Conservation (phyloP, 202 grass and related monocot species). For the Cymbopogon flexuosus region DNA sequence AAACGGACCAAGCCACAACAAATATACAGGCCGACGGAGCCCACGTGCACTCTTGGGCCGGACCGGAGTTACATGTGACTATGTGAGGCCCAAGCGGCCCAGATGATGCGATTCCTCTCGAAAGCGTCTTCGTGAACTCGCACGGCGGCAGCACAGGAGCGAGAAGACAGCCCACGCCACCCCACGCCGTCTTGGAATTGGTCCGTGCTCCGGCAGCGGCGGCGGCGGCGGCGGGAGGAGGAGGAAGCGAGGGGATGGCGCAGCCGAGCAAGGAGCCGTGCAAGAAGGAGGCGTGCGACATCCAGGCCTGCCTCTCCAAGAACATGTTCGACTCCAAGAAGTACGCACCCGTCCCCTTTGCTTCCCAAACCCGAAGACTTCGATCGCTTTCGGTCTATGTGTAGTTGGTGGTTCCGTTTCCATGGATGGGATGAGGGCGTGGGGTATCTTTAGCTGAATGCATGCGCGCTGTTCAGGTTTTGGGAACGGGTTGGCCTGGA, state of each 20-base stretch:
- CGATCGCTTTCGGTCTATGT: background rate
- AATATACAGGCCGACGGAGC: background rate
- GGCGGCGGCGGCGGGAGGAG: background rate
- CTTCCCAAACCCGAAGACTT: background rate
- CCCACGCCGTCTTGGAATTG: background rate
- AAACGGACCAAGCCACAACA: background rate
- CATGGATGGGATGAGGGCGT: background rate
- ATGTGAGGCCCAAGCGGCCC: background rate
- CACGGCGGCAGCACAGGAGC: background rate
- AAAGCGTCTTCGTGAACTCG: background rate
- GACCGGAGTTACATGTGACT: too few species aligned
- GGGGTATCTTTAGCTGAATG: background rate
- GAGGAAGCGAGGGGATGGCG: constrained; percentile 34
- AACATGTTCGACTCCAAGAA: constrained; percentile 78
- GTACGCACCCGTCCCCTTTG: constrained; percentile 13
- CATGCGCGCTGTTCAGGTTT: background rate
- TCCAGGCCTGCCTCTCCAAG: constrained; percentile 90
- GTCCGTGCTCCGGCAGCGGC: background rate
- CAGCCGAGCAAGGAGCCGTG: constrained; percentile 82
- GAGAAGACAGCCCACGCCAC: background rate
- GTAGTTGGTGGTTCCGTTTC: background rate
- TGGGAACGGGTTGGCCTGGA: background rate
- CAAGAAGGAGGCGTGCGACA: constrained; percentile 95
- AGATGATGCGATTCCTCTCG: background rate
- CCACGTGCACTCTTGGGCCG: background rate